phyloP scores from a whole-genome alignment of 441 rosid genomes.

The Populus trichocarpa region DNA sequence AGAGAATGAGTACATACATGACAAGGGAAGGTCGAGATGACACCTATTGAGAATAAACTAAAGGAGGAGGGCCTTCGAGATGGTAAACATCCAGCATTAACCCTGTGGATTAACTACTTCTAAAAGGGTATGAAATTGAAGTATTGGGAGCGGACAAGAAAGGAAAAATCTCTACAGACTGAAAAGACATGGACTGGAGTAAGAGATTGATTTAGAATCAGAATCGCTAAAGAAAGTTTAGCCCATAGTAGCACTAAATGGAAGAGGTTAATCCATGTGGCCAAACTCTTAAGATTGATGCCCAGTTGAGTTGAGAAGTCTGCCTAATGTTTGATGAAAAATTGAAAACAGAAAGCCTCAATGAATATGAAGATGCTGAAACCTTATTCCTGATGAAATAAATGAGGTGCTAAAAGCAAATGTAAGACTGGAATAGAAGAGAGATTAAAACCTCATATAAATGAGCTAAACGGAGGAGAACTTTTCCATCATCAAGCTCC shows the following conservation, averaged over 20 bases:
- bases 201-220: neutral
- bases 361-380: neutral
- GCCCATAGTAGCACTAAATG: neutral
- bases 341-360: neutral
- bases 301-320: neutral
- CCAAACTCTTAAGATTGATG: neutral
- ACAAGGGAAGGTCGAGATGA: too few relatives aligned
- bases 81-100: too few relatives aligned
- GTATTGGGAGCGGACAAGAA: too few relatives aligned
- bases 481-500: slow-evolving; percentile 50
- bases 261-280: neutral
- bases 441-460: slow-evolving; percentile 39
- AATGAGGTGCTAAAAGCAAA: neutral
- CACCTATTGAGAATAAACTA: too few relatives aligned
- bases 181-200: too few relatives aligned
- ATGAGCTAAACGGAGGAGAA: slow-evolving; percentile 53
- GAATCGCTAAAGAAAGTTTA: neutral
- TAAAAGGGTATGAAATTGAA: too few relatives aligned
- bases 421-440: neutral
- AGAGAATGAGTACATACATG: too few relatives aligned
- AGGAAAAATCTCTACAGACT: too few relatives aligned
- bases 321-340: neutral
- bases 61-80: too few relatives aligned
- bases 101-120: too few relatives aligned
- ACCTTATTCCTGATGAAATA: neutral